phyloP scores from a whole-genome alignment of 164 flowering plant species.

The Berberis thunbergii region DNA sequence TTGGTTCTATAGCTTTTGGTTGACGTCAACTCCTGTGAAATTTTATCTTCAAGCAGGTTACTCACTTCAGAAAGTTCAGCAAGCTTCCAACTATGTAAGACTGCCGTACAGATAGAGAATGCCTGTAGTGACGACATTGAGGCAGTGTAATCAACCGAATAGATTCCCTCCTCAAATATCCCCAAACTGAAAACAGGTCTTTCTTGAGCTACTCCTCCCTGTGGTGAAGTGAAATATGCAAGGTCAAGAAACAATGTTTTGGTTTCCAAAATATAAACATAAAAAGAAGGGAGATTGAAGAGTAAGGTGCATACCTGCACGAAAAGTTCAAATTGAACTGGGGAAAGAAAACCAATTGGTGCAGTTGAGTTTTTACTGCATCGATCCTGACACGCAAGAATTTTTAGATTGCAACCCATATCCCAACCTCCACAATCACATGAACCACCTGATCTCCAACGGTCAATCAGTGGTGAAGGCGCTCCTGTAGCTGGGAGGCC shows the following conservation, averaged over 20 bases:
- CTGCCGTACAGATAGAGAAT: conserved; percentile 57
- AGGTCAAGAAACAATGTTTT: background rate
- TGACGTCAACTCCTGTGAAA: conserved; percentile 10
- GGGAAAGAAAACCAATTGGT: conserved; percentile 10
- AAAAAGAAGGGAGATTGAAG: background rate
- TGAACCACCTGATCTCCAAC: conserved; percentile 85
- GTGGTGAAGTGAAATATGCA: conserved; percentile 4
- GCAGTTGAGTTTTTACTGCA: conserved; percentile 6
- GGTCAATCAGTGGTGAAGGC: conserved; percentile 63
- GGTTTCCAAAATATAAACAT: background rate
- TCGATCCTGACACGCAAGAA: conserved; percentile 33
- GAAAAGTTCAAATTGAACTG: conserved; percentile 45
- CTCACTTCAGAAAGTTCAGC: conserved; percentile 8
- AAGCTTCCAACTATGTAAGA: conserved; percentile 30
- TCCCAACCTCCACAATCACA: conserved; percentile 99
- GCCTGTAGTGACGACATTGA: conserved; percentile 64
- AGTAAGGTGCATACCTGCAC: conserved; percentile 36
- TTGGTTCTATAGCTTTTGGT: conserved; percentile 10
- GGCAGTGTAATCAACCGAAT: conserved; percentile 44
- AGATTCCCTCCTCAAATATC: conserved; percentile 37
- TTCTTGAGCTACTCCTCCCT: conserved; percentile 35
- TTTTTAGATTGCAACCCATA: conserved; percentile 60
- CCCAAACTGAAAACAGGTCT: conserved; percentile 47
- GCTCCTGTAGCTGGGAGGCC: conserved; percentile 52
- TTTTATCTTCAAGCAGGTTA: conserved; percentile 14